Evolutionary conservation across 768 basidiomycete species (phyloP).

Genomic region (Crepidotus variabilis): DNA sequence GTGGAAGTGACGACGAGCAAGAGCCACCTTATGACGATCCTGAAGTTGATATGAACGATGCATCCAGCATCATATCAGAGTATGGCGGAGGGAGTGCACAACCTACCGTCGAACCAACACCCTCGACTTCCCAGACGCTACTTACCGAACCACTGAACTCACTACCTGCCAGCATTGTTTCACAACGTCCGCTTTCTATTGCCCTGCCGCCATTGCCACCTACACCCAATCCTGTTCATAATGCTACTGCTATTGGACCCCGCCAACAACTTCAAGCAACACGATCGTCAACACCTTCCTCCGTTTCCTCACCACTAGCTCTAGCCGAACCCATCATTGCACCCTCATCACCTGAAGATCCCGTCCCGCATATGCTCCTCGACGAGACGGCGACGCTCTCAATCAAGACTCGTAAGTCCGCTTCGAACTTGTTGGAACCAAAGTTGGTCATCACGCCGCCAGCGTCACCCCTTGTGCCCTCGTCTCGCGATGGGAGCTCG

Average conservation of each 20-base stretch:
- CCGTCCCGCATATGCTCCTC: conserved; percentile 62
- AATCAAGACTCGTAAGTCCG: conserved; percentile 62
- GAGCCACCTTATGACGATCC: conserved; percentile 24
- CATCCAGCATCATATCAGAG: conserved; percentile 62
- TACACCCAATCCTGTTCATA: conserved; percentile 16
- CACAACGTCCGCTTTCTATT: conserved; percentile 23
- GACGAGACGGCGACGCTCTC: conserved; percentile 46
- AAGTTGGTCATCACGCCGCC: conserved; percentile 72
- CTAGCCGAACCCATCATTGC: conserved; percentile 83
- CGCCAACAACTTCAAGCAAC: conserved; percentile 56
- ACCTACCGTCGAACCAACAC: conserved; percentile 61
- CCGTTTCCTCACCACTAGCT: conserved; percentile 83
- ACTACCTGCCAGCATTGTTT: conserved; percentile 31
- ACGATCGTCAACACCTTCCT: conserved; percentile 84
- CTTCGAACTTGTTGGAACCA: conserved; percentile 61
- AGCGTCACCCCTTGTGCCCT: conserved; percentile 58
- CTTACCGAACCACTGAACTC: conserved; percentile 38
- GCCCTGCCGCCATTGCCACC: conserved; percentile 24
- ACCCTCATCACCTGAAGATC: conserved; percentile 54
- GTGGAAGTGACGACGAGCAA: conserved; percentile 39
- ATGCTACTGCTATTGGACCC: conserved; percentile 21
- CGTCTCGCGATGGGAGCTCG: conserved; percentile 30
- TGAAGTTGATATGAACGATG: conserved; percentile 39
- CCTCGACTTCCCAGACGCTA: conserved; percentile 52
- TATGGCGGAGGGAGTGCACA: conserved; percentile 47